These are phyloP conservation scores for Diaporthe sp. DNA, from an alignment of 2,329 filamentous ascomycete species.

Conservation along the genomic window DNA sequence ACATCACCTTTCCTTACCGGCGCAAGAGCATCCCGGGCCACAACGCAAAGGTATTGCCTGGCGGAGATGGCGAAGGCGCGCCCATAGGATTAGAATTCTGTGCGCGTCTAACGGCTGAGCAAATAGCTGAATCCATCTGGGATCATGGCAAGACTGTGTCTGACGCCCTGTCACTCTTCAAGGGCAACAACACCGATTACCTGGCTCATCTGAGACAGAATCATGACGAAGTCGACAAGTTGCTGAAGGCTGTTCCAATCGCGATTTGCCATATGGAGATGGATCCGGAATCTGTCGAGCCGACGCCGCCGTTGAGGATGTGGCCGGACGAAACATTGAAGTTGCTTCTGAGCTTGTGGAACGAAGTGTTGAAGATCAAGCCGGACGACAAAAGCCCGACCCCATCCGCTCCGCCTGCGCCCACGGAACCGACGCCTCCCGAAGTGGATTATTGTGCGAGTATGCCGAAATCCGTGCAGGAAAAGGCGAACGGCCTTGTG, in stretches of 20 bases:
- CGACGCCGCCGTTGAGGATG: background rate
- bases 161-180: background rate
- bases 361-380: background rate
- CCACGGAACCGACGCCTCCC: background rate
- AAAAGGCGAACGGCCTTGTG: fast-evolving
- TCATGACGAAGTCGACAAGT: background rate
- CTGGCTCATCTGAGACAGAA: background rate
- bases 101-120: background rate
- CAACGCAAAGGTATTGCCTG: background rate
- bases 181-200: background rate
- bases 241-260: background rate
- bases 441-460: background rate
- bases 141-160: background rate
- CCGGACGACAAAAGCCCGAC: background rate
- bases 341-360: background rate
- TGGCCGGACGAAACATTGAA: background rate
- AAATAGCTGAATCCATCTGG: background rate
- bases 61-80: background rate
- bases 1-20: background rate
- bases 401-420: too few species aligned
- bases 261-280: background rate
- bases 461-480: background rate
- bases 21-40: background rate
- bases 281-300: background rate
- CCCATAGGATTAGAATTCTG: too few species aligned